Evolutionary conservation across 2,329 filamentous ascomycete species (phyloP).

Genomic region (Diaporthe citri): DNA sequence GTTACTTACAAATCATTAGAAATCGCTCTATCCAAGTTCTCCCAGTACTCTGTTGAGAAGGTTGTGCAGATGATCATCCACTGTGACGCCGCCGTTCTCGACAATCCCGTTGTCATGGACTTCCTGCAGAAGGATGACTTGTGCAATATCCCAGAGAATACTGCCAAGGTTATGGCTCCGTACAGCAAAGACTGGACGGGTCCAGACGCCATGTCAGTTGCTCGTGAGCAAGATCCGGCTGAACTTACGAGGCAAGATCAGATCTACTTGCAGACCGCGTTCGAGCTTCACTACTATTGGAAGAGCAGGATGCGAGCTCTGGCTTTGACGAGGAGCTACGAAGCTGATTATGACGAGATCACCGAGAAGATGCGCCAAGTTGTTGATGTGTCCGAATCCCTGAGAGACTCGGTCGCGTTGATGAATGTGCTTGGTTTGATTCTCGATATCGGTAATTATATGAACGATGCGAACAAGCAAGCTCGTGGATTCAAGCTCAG

Average conservation of each 20-base stretch:
- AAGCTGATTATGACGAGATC: constrained; percentile 92
- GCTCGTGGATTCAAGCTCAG: constrained; percentile 98
- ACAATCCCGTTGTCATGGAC: constrained; percentile 94
- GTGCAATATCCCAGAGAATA: constrained; percentile 92
- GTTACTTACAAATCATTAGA: constrained; percentile 60
- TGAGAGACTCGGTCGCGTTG: constrained; percentile 90
- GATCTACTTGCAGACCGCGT: constrained; percentile 92
- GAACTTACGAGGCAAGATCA: constrained; percentile 97
- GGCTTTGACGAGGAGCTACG: constrained; percentile 84
- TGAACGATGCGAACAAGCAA: constrained; percentile 99
- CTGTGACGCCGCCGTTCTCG: constrained; percentile 88
- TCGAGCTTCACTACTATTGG: constrained; percentile 97
- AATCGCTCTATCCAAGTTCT: constrained; percentile 95
- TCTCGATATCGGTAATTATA: constrained; percentile 98
- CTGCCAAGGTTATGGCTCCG: constrained; percentile 89
- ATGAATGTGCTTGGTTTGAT: constrained; percentile 98
- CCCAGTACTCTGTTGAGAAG: constrained; percentile 84
- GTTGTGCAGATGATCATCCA: constrained; percentile 95
- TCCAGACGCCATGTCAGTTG: constrained; percentile 81
- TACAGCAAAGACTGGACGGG: constrained; percentile 98
- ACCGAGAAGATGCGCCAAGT: constrained; percentile 87
- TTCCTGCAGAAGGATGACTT: constrained; percentile 94
- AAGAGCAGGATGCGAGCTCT: constrained; percentile 96
- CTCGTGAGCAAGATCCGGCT: constrained; percentile 84
- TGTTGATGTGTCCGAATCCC: constrained; percentile 87